These are phyloP conservation scores for Hordeum pubiflorum DNA, from an alignment of 202 grass and related monocot genomes.

Conservation along the genomic window DNA sequence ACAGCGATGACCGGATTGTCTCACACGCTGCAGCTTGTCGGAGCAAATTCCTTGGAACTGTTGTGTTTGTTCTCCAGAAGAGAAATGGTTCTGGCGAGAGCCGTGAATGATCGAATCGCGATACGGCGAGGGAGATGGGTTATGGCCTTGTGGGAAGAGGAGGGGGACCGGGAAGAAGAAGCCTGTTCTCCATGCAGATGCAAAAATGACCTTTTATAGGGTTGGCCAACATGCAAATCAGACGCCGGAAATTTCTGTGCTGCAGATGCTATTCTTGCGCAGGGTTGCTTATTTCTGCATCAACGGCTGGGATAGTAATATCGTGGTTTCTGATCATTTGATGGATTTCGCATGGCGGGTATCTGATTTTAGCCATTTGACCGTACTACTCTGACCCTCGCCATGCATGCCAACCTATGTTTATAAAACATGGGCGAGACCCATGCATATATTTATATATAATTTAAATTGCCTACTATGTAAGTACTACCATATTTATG, in stretches of 20 bases:
- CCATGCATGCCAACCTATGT: not conserved
- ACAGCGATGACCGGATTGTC: not conserved
- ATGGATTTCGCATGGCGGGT: not conserved
- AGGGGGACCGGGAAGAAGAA: not conserved
- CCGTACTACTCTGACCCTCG: not conserved
- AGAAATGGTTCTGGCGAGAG: not conserved
- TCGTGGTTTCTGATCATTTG: not conserved
- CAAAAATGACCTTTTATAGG: constrained; percentile 22
- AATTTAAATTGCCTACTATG: too few relatives aligned
- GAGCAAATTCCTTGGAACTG: not conserved
- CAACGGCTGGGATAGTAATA: not conserved
- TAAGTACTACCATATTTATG: too few relatives aligned
- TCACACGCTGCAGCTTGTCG: not conserved
- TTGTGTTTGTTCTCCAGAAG: constrained; percentile 8
- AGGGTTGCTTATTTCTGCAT: not conserved
- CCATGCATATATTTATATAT: not conserved
- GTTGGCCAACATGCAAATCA: not conserved
- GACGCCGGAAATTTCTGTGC: constrained; percentile 32
- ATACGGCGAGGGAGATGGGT: not conserved
- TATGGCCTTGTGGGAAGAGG: not conserved
- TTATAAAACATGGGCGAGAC: not conserved
- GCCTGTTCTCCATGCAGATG: constrained; percentile 21
- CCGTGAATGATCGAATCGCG: not conserved
- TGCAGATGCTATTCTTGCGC: constrained; percentile 25
- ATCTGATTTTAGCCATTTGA: constrained; percentile 15